Evolutionary conservation across 768 basidiomycete genomes (phyloP).

Genomic region (Clitopilus passeckerianus): DNA sequence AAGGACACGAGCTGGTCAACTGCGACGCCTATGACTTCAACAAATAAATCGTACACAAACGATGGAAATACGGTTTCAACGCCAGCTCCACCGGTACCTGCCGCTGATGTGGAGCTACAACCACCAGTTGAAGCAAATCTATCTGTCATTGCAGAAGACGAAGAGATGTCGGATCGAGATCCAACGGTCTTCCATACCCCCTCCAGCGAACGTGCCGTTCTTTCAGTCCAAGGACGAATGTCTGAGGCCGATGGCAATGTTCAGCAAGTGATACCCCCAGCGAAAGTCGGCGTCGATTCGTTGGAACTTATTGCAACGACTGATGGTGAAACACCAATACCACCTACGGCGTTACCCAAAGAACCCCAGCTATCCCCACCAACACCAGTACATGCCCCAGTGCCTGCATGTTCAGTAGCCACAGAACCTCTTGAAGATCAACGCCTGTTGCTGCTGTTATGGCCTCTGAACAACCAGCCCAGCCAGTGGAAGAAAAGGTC

Average conservation of each 20-base stretch:
- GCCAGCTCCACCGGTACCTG: neutral
- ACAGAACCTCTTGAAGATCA: too few species aligned
- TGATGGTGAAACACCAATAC: neutral
- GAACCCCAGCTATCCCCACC: neutral
- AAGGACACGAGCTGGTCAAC: slow-evolving; percentile 11
- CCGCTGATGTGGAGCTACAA: neutral
- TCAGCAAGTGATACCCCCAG: too few species aligned
- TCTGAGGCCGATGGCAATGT: neutral
- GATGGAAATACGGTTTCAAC: neutral
- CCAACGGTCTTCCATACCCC: neutral
- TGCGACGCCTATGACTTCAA: neutral
- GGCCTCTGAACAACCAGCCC: too few species aligned
- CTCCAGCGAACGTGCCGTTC: neutral
- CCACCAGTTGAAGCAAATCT: slow-evolving; percentile 30
- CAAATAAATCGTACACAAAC: neutral
- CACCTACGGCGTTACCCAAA: neutral
- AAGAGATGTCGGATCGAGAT: slow-evolving; percentile 46
- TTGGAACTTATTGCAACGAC: too few species aligned
- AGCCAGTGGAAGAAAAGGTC: neutral
- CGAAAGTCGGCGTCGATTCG: too few species aligned
- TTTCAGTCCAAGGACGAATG: neutral
- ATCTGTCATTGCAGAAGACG: slow-evolving; percentile 70
- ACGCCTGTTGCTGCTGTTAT: too few species aligned
- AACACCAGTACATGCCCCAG: too few species aligned
- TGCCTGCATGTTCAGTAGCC: too few species aligned